Base-by-base conservation (phyloP, 352 stramenopile species). In the Phytophthora hibernalis region DNA sequence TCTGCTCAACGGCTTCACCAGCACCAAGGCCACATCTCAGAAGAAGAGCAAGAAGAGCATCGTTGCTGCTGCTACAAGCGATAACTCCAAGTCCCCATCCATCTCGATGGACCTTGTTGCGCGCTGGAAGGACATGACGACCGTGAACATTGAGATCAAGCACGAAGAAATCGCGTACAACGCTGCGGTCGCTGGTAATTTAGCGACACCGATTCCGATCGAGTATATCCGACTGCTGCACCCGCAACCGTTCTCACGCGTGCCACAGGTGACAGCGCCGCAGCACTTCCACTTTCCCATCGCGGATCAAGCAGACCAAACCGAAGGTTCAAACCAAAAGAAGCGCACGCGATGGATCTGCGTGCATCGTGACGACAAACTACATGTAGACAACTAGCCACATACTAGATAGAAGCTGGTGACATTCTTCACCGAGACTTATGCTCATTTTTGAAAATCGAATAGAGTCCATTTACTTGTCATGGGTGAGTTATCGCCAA, bases 131-230 rank as follows among this genome's bases (percentile, higher is more conserved):
- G 84, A 88, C 47, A 70, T 79, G 40, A 74, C 76, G 51, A 83
- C 85, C 53, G 87, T 95, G 28, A 90, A 91, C 62, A 82, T 95
- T 21, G 75, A 86, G 52, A 89, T 94, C 56, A 74, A 84, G 60
- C 82, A 93, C 69, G 66, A 83, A 50, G 83, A 91, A 52, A n/a
- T 63, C 13, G 51, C 37, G 16, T 43, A 65, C 7, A 44, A 51
- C 2, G 35, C 69, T 64, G 22, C 57, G 21, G 28, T 26, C 20
- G 44, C 30, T 31, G 30, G 38, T 37, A 47, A 74, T 33, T 38
- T 44, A 28, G 59, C 44, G 2, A 59, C 61, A 15, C 48, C 77
- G 13, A 87, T 86, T 57, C 80, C 77, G 3, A 77, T 91, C 11
- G 76, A 91, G 37, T 70, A 76, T 11, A 76, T 93, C 37, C 68